Evolutionary conservation across 2,329 filamentous ascomycete genomes (phyloP).

Genomic region (Elsinoe batatas): DNA sequence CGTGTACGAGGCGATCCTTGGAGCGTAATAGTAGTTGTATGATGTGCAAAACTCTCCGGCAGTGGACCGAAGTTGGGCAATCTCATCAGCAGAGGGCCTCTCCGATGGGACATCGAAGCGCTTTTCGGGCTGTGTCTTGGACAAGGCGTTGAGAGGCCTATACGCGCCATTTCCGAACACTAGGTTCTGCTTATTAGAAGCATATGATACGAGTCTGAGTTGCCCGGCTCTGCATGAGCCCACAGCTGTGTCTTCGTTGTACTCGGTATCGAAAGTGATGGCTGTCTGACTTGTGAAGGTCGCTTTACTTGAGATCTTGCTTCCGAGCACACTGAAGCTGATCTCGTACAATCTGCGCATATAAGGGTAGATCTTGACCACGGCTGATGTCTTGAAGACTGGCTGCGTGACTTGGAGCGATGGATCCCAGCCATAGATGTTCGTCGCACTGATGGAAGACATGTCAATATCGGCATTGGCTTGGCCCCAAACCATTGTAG

Average conservation of each 20-base stretch:
- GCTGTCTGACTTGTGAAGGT: not conserved
- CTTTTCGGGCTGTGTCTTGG: not conserved
- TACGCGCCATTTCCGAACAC: not conserved
- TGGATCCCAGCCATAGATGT: not conserved
- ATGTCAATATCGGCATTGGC: not conserved
- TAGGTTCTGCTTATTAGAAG: not conserved
- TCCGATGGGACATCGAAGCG: not conserved
- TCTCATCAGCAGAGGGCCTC: not conserved
- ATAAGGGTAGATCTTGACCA: not conserved
- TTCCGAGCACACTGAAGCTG: not conserved
- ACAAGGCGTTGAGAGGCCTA: not conserved
- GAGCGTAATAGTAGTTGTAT: not conserved
- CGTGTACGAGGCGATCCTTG: not conserved
- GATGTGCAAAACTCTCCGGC: not conserved
- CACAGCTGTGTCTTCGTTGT: not conserved
- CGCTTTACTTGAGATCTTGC: not conserved
- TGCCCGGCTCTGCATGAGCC: not conserved
- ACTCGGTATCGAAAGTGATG: not conserved
- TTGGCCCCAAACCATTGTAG: not conserved
- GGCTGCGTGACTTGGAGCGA: not conserved
- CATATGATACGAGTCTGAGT: not conserved
- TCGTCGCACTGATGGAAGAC: not conserved
- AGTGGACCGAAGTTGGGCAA: not conserved
- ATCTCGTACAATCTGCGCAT: not conserved
- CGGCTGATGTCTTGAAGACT: not conserved